A percentile compares a stretch with the other conserved stretches of the same genome.
Evolutionary conservation across 371 early-diverging fungal species (phyloP).

Genomic region (Zancudomyces culisetae): DNA sequence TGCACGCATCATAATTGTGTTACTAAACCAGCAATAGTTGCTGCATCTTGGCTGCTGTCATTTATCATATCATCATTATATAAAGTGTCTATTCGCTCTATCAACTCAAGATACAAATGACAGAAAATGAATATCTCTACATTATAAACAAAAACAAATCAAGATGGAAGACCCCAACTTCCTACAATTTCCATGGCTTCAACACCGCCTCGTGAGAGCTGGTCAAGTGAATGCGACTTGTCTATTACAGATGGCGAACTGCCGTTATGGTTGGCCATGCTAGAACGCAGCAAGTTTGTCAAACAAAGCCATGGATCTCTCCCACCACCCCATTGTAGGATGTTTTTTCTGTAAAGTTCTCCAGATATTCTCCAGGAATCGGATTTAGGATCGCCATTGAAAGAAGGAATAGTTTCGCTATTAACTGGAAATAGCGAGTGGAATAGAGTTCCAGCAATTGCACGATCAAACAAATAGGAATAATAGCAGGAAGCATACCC

Average conservation of each 20-base stretch:
- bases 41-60: too few species aligned
- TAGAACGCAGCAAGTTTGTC: slow-evolving; percentile 43
- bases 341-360: slow-evolving; percentile 43
- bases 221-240: too few species aligned
- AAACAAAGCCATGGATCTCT: slow-evolving; percentile 76
- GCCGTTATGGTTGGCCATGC: not conserved
- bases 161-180: not conserved
- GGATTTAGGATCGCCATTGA: slow-evolving; percentile 25
- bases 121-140: too few species aligned
- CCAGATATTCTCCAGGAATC: slow-evolving; percentile 10
- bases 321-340: slow-evolving; percentile 84
- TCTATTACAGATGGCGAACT: not conserved
- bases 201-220: not conserved
- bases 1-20: too few species aligned
- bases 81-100: too few species aligned
- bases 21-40: too few species aligned
- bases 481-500: slow-evolving; percentile 89
- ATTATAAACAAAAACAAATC: not conserved
- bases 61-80: too few species aligned
- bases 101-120: too few species aligned
- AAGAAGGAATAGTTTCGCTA: too few species aligned
- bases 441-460: slow-evolving; percentile 63
- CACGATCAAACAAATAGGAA: slow-evolving; percentile 73
- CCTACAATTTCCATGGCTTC: not conserved
- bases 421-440: slow-evolving; percentile 39